phyloP scores from a whole-genome alignment of 495 filamentous ascomycete species.

The Aspergillus conjunctus region DNA sequence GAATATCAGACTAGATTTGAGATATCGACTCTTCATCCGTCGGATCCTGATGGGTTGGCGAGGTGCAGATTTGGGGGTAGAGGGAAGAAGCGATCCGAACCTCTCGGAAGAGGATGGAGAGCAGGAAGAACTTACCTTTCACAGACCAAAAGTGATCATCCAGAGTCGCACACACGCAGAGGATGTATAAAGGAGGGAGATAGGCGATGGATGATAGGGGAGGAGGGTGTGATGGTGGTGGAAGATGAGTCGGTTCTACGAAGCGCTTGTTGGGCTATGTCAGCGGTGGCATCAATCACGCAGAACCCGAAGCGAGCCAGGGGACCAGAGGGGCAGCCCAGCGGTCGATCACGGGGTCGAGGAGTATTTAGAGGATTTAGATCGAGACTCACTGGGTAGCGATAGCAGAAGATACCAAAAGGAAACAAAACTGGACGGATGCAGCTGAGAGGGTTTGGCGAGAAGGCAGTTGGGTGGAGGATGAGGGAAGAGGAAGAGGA shows the following conservation, averaged over 20 bases:
- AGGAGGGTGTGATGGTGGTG: conserved; percentile 28
- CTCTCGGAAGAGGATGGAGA: conserved; percentile 46
- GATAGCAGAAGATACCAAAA: conserved; percentile 19
- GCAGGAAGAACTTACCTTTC: conserved; percentile 41
- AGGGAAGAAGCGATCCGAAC: conserved; percentile 37
- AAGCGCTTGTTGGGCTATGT: conserved; percentile 48
- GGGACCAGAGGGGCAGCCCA: conserved; percentile 27
- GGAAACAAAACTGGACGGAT: conserved; percentile 16
- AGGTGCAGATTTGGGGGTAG: conserved; percentile 23
- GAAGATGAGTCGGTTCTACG: conserved; percentile 35
- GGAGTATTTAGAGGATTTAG: conserved; percentile 1
- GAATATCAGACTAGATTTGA: conserved; percentile 17
- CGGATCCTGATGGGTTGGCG: conserved; percentile 39
- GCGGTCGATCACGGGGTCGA: conserved; percentile 4
- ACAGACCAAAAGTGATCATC: conserved; percentile 28
- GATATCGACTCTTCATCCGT: conserved; percentile 34
- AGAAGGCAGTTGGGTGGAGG: conserved; percentile 24
- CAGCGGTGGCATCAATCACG: conserved; percentile 42
- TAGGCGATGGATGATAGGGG: conserved; percentile 33
- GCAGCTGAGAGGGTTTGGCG: conserved; percentile 16
- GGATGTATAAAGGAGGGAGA: conserved; percentile 25
- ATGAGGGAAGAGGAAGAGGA: conserved; percentile 20
- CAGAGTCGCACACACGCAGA: conserved; percentile 35
- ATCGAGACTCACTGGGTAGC: conserved; percentile 28
- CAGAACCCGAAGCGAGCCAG: conserved; percentile 29